Evolutionary conservation across 2,329 filamentous ascomycete species (phyloP).

Genomic region (Colletotrichum chlorophyti): DNA sequence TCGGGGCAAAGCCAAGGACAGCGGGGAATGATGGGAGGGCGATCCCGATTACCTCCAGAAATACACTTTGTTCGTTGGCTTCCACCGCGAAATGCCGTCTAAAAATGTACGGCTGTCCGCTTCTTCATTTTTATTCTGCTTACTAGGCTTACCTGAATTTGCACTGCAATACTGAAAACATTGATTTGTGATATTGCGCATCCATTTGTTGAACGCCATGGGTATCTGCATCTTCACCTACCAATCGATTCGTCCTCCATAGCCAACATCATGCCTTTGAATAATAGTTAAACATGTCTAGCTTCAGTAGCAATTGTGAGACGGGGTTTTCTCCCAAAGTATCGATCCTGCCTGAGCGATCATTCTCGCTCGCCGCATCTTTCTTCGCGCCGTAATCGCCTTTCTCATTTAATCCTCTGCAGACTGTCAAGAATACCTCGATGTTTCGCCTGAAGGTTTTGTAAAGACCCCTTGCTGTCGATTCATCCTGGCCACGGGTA

Average conservation of each 20-base stretch:
- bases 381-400: conserved; percentile 50
- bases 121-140: background rate
- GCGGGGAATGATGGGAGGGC: background rate
- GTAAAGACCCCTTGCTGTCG: conserved; percentile 59
- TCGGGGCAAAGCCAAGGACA: conserved; percentile 36
- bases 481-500: conserved; percentile 34
- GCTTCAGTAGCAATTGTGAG: conserved; percentile 69
- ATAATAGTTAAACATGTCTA: conserved; percentile 78
- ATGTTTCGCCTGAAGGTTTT: conserved; percentile 73
- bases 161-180: no score
- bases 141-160: no score
- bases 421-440: conserved; percentile 77
- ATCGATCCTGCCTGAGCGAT: conserved; percentile 38
- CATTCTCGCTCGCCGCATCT: conserved; percentile 35
- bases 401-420: conserved; percentile 71
- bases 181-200: no score
- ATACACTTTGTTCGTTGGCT: no score
- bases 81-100: no score
- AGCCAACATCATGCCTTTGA: conserved; percentile 31
- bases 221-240: conserved; percentile 2
- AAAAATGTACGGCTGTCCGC: no score
- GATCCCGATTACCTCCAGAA: background rate
- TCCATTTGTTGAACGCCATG: background rate
- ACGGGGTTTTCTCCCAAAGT: conserved; percentile 64
- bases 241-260: background rate